Conservation (phyloP, 768 basidiomycete genomes). For the Phallus indusiatus region DNA sequence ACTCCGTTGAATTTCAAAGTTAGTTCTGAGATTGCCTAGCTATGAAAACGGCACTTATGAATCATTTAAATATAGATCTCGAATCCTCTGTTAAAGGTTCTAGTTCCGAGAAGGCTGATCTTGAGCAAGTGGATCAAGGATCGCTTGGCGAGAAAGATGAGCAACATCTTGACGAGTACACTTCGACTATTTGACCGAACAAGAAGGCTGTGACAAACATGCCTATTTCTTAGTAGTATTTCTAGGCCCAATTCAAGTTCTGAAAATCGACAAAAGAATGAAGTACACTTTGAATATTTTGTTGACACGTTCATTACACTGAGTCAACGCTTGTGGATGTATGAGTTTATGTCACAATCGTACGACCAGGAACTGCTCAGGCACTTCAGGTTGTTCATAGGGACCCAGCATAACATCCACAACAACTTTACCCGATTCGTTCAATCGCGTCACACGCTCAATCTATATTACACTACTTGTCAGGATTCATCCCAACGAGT, state of each 20-base stretch:
- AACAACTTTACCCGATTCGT: constrained; percentile 30
- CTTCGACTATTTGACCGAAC: background rate
- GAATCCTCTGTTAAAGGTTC: background rate
- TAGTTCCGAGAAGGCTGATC: background rate
- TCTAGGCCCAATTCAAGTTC: background rate
- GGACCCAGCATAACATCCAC: constrained; percentile 32
- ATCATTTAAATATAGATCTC: background rate
- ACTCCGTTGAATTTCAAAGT: background rate
- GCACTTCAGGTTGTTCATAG: constrained; percentile 58
- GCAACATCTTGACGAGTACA: background rate
- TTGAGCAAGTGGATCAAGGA: background rate
- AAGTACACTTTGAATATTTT: too few relatives aligned
- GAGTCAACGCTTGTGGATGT: background rate
- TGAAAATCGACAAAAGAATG: background rate
- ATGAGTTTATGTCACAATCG: constrained; percentile 28
- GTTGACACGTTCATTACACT: too few relatives aligned
- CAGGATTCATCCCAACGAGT: background rate
- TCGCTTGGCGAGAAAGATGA: background rate
- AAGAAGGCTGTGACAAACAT: too few relatives aligned
- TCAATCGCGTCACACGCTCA: constrained; percentile 26
- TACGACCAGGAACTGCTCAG: constrained; percentile 65
- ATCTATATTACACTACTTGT: constrained; percentile 28
- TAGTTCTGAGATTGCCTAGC: background rate
- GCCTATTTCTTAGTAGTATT: too few relatives aligned
- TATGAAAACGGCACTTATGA: background rate